phyloP scores from a whole-genome alignment of 164 flowering plant species.

The Liquidambar formosana region DNA sequence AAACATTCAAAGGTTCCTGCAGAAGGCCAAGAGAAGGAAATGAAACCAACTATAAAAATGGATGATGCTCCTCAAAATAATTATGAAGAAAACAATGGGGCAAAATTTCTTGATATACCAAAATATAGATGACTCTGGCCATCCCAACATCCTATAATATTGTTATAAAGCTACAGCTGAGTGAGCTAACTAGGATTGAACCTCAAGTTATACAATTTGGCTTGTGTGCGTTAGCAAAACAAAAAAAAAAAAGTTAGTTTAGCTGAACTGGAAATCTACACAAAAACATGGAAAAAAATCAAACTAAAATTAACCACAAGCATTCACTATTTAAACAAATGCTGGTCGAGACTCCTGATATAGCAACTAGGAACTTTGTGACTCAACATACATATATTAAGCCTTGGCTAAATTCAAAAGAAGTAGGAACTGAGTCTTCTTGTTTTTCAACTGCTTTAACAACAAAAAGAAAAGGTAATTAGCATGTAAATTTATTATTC shows the following conservation, averaged over 20 bases:
- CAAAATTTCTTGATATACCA: neutral
- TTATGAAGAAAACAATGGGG: neutral
- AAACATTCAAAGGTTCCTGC: conserved; percentile 13
- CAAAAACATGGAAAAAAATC: neutral
- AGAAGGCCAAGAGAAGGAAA: neutral
- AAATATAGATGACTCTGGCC: neutral
- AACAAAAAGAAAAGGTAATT: no score
- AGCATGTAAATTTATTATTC: no score
- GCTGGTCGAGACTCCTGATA: neutral
- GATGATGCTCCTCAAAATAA: neutral
- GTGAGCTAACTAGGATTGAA: neutral
- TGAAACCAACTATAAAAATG: neutral
- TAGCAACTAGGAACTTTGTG: neutral
- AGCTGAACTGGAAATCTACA: neutral
- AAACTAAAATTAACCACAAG: neutral
- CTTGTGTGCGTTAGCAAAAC: no score
- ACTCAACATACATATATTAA: neutral
- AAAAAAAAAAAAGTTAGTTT: no score
- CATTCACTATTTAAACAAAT: neutral
- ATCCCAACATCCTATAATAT: neutral
- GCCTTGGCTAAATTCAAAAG: neutral
- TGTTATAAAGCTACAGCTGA: neutral
- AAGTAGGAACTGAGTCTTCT: no score
- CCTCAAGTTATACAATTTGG: neutral
- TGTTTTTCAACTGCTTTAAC: no score